Evolutionary conservation across 2,329 filamentous ascomycete species (phyloP), one percentile per base, ranked within the genome.

Genomic region (Herpomyces periplanetae): DNA sequence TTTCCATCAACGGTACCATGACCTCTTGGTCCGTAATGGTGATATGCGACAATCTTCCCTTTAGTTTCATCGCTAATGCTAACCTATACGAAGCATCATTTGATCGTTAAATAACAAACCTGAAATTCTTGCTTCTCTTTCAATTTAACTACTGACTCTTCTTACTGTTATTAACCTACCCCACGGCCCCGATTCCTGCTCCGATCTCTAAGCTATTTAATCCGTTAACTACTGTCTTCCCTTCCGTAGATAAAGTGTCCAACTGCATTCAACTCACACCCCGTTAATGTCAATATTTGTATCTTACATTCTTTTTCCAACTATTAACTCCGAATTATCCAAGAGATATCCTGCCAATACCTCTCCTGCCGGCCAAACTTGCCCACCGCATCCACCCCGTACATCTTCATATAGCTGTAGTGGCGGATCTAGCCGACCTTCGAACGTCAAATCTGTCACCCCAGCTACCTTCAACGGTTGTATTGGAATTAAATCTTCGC

Each of bases 281-380:
- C n/a, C n/a, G n/a, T n/a, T n/a, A n/a, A n/a, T n/a, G n/a, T n/a
- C n/a, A n/a, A n/a, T n/a, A n/a, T n/a, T n/a, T n/a, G n/a, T n/a
- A n/a, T n/a, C n/a, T n/a, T n/a, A n/a, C n/a, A n/a, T n/a, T n/a
- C n/a, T n/a, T n/a, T n/a, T n/a, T n/a, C n/a, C n/a, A n/a, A n/a
- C n/a, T n/a, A n/a, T n/a, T n/a, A n/a, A n/a, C n/a, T n/a, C n/a
- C n/a, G n/a, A n/a, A n/a, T 59, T 59, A 20, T 60, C 52, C 23
- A 91, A 46, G 49, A 91, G 51, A 34, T 91, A 84, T 37, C 62
- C 68, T 9, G 64, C 53, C 20, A 96, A 45, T 8, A 80, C 53
- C 56, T 85, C 64, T 5, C 80, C 80, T 1, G 75, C 75, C 3
- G 73, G 75, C 80, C 80, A 91, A 5, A 84, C 49, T 39, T 84